Base-by-base conservation (phyloP, 2,329 filamentous ascomycete species). In the Claviceps fusiformis region DNA sequence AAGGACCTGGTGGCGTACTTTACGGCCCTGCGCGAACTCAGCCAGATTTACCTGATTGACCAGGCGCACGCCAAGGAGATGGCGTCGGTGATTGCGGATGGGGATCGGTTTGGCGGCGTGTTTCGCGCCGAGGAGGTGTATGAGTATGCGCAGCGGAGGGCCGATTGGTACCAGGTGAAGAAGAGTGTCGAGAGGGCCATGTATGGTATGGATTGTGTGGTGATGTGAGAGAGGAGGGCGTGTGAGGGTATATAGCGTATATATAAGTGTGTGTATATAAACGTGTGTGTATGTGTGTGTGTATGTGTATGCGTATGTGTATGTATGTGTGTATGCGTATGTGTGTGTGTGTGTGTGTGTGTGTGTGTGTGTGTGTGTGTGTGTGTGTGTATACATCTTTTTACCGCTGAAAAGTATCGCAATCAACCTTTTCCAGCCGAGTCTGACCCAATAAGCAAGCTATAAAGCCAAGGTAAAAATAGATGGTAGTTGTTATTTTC, bases 91-190 rank as follows among this genome's bases (percentile, higher is more conserved):
- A 96, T 98, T 66, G 91, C 93, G 0, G 93, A 98, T 66, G 83
- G 82, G 1, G 87, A 92, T 65, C 81, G 92, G 2, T 98, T 97
- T 67, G 81, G 87, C 31, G 93, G 93, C 13, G 87, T 98, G 51
- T 96, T 97, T 65, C 80, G 91, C 24, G 89, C 92, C 0, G 93
- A 98, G 69, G 93, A 98, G 73, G 93, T 97, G 3, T 95, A 95
- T 64, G 92, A 97, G 74, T 98, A 95, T 73, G 93, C 92, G 1
- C 90, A 96, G 71, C 76, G 93, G 61, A 77, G 93, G 62, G 91
- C 91, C 52, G 93, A 98, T 72, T 98, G 93, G 93, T 95, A 93
- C 67, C 79, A 86, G 62, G 89, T 98, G 11, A 87, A 86, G 73
- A 82, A 81, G 60, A 83, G 90, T 59, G 93, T 98, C 6, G 93